Evolutionary conservation across 768 basidiomycete genomes (phyloP).

Genomic region (Russula earlei): DNA sequence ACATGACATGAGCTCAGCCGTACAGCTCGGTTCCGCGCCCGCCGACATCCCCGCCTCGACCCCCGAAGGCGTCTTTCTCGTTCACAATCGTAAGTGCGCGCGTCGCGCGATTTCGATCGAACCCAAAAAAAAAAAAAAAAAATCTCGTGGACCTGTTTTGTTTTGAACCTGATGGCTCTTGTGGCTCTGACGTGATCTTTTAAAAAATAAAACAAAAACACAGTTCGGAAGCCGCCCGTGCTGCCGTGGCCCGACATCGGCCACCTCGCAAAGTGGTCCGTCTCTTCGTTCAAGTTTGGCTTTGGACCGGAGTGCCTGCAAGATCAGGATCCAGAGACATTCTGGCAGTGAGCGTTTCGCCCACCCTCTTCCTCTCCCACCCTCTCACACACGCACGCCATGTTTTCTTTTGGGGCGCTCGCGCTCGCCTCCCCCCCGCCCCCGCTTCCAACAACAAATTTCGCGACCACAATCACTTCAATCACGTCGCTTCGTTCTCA

Average conservation of each 20-base stretch:
- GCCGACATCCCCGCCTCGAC: not conserved
- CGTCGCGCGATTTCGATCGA: too few species aligned
- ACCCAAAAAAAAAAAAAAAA: not conserved
- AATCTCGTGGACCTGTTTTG: not conserved
- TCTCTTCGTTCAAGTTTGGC: constrained; percentile 93
- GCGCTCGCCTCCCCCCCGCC: too few species aligned
- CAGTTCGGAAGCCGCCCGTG: constrained; percentile 37
- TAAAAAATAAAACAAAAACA: not conserved
- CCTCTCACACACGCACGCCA: not conserved
- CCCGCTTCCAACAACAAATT: too few species aligned
- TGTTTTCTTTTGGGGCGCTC: not conserved
- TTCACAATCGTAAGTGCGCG: constrained; percentile 29
- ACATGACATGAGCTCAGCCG: constrained; percentile 6
- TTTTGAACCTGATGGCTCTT: too few species aligned
- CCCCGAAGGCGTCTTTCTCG: constrained; percentile 31
- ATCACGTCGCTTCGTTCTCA: constrained; percentile 21
- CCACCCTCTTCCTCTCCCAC: not conserved
- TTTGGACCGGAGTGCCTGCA: constrained; percentile 89
- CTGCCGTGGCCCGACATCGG: constrained; percentile 81
- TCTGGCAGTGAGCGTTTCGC: constrained; percentile 79
- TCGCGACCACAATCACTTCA: too few species aligned
- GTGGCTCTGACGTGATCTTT: too few species aligned
- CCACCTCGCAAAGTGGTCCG: constrained; percentile 85
- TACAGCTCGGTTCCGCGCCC: not conserved
- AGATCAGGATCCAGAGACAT: constrained; percentile 84